Conservation (phyloP, 2,329 filamentous ascomycete species). For the Aureobasidium sp. region DNA sequence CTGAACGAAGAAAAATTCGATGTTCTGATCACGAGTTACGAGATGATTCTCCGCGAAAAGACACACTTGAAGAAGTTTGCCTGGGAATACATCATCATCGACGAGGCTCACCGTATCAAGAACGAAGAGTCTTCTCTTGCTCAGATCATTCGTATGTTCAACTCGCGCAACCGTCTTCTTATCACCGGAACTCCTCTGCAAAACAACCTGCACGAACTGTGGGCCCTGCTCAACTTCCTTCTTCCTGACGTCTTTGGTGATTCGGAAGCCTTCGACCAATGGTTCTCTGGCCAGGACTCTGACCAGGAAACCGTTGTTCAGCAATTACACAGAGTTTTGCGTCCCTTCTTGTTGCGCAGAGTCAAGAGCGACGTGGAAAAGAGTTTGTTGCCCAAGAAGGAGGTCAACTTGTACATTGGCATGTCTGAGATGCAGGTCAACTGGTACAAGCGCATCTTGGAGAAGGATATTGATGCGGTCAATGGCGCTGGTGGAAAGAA, state of each 20-base stretch:
- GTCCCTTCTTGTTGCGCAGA: slow-evolving; percentile 88
- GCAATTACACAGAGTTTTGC: slow-evolving; percentile 85
- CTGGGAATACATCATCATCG: slow-evolving; percentile 99
- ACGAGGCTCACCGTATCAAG: slow-evolving; percentile 97
- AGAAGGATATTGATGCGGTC: slow-evolving; percentile 98
- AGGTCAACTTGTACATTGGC: slow-evolving; percentile 91
- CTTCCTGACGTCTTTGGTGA: slow-evolving; percentile 98
- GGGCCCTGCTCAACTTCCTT: slow-evolving; percentile 94
- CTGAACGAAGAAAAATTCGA: slow-evolving; percentile 95
- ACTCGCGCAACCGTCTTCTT: slow-evolving; percentile 86
- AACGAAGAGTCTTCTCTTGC: slow-evolving; percentile 97
- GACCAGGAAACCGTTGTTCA: slow-evolving; percentile 95
- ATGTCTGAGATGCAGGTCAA: slow-evolving; percentile 99
- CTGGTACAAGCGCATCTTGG: slow-evolving; percentile 98
- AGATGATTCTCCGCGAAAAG: slow-evolving; percentile 97
- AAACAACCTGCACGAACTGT: slow-evolving; percentile 96
- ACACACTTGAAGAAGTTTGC: slow-evolving; percentile 92
- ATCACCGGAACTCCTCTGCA: slow-evolving; percentile 96
- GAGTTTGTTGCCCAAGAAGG: slow-evolving; percentile 93
- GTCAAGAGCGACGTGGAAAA: slow-evolving; percentile 98
- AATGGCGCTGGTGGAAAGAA: slow-evolving; percentile 94
- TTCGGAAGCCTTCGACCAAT: slow-evolving; percentile 92
- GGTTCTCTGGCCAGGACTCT: slow-evolving; percentile 85
- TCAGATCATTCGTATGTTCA: slow-evolving; percentile 93
- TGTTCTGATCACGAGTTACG: slow-evolving; percentile 96